phyloP scores from a whole-genome alignment of 2,329 filamentous ascomycete genomes.

The Beauveria scarabaeidicola region DNA sequence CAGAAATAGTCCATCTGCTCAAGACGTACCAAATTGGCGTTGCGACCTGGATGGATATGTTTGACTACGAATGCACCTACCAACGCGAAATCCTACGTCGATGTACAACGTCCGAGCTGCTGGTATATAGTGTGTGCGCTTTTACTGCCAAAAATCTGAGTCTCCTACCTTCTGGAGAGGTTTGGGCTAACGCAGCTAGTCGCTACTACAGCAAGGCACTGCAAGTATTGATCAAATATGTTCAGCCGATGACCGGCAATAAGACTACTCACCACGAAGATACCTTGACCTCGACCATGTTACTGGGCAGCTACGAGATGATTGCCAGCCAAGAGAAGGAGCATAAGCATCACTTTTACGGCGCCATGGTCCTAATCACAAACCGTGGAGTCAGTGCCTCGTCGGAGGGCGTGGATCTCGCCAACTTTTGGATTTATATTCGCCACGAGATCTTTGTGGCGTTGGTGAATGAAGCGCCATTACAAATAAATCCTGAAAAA shows the following conservation, averaged over 20 bases:
- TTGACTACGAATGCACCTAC: constrained; percentile 5
- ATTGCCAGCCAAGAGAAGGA: background rate
- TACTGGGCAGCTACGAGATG: constrained; percentile 11
- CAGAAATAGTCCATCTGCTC: constrained; percentile 1
- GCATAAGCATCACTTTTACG: constrained; percentile 7
- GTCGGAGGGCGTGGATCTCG: constrained; percentile 2
- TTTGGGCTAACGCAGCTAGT: constrained; percentile 1
- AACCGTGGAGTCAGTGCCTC: background rate
- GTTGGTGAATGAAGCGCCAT: constrained; percentile 1
- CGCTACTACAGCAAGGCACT: constrained; percentile 8
- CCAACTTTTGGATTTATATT: constrained; percentile 12
- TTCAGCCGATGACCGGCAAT: too few species aligned
- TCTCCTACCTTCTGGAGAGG: background rate
- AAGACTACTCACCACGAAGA: background rate
- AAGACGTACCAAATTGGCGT: constrained; percentile 1
- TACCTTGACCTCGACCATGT: constrained; percentile 1
- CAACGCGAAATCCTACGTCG: constrained; percentile 3
- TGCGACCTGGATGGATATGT: constrained; percentile 11
- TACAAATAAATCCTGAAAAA: background rate
- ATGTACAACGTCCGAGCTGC: constrained; percentile 2
- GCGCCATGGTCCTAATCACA: constrained; percentile 4
- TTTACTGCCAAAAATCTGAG: constrained; percentile 9
- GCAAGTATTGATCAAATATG: background rate
- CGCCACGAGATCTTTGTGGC: constrained; percentile 10
- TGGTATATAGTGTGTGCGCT: constrained; percentile 6